These are phyloP conservation scores for Metschnikowia gelsemii DNA, from an alignment of 805 yeast species.

Conservation along the genomic window DNA sequence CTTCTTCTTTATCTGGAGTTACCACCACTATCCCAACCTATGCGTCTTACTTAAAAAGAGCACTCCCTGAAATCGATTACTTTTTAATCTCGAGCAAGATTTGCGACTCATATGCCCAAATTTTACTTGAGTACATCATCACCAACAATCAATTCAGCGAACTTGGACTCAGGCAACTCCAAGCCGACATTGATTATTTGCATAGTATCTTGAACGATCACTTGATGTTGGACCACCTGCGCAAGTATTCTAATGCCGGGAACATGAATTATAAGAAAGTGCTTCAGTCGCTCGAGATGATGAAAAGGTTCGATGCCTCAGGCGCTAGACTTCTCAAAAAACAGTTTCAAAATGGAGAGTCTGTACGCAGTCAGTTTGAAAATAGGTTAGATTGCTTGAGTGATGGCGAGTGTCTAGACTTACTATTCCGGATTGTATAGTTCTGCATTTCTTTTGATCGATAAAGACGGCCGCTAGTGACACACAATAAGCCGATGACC, in stretches of 20 bases:
- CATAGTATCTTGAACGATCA: constrained; percentile 19
- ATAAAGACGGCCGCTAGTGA: not conserved
- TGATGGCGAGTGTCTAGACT: constrained; percentile 24
- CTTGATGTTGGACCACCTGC: constrained; percentile 21
- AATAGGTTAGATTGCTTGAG: constrained; percentile 20
- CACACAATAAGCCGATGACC: not conserved
- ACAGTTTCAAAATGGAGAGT: constrained; percentile 16
- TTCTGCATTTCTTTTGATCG: not conserved
- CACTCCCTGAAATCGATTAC: constrained; percentile 33
- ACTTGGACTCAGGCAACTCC: constrained; percentile 34
- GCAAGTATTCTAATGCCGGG: constrained; percentile 21
- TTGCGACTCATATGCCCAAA: constrained; percentile 27
- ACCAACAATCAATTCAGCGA: constrained; percentile 39
- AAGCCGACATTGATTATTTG: constrained; percentile 29
- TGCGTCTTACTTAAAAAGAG: constrained; percentile 23
- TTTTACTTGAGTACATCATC: constrained; percentile 38
- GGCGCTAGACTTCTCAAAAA: constrained; percentile 22
- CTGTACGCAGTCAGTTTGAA: constrained; percentile 24
- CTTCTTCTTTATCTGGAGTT: constrained; percentile 26
- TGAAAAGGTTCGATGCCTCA: constrained; percentile 25
- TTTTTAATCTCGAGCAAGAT: constrained; percentile 28
- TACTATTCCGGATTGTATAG: constrained; percentile 27
- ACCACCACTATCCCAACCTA: constrained; percentile 27
- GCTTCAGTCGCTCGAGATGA: constrained; percentile 30
- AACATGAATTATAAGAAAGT: constrained; percentile 29